Base-by-base conservation (phyloP, 352 stramenopile genomes). In the Phytophthora pluvialis region DNA sequence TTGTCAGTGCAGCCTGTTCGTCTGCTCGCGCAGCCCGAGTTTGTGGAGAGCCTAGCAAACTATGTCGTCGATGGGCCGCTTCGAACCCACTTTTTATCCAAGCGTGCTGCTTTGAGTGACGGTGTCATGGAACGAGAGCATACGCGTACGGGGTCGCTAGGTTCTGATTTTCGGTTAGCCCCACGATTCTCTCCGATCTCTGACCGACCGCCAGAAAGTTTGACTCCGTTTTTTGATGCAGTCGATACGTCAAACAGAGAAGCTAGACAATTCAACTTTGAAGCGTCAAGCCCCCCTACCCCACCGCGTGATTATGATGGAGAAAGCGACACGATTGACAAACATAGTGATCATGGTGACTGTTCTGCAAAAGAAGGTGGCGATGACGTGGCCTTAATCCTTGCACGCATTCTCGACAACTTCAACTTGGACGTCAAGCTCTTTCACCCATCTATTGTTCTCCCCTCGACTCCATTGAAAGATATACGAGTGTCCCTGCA, bases 221-320 rank as follows among this genome's bases (percentile, higher is more conserved):
- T 65, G 29, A 90, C 83, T 11, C 81, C 81, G 26, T 91, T 90
- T 59, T 91, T 91, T 48, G 83, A 91, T 64, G 79, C 83, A 31
- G 53, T 89, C 10, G 77, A 89, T 61, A 58, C 60, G 8, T 73
- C 60, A 25, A 82, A 69, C 40, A 65, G 38, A 50, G 35, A 60
- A 16, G 35, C 39, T 26, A 70, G 52, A 13, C 63, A 75, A 47
- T 49, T 68, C 18, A 70, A 71, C 8, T 33, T 57, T 35, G 55
- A 70, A 49, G 28, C 10, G 25, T 31, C 47, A 48, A 70, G 45
- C 7, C 21, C 35, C 7, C 2, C 8, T 28, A 50, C 36, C 18
- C 32, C 36, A 32, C 25, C 28, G 16, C 39, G 4, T 10, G 28
- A 35, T 18, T n/a, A 51, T 56, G 8, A 9, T 56, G 40, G 7